Conservation (phyloP, 2,329 filamentous ascomycete species). For the Chrysoporthe cubensis region DNA sequence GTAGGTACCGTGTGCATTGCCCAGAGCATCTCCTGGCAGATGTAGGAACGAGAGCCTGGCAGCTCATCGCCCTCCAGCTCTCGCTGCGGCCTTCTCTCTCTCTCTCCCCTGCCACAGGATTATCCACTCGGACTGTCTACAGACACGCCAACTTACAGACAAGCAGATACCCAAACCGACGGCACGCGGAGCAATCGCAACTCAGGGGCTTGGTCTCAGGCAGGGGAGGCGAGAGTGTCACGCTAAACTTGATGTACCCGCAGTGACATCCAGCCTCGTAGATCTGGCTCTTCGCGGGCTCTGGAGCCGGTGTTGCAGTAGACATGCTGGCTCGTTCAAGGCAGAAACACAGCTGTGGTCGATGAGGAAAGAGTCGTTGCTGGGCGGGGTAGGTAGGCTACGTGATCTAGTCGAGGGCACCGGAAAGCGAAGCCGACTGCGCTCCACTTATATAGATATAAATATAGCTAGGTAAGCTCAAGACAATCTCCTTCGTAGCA, state of each 20-base stretch:
- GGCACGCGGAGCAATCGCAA: slow-evolving; percentile 60
- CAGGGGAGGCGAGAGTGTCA: slow-evolving; percentile 53
- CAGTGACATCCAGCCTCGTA: slow-evolving; percentile 59
- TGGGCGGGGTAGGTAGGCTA: too few relatives aligned
- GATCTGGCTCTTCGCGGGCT: slow-evolving; percentile 37
- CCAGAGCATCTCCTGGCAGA: neutral
- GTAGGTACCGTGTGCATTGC: neutral
- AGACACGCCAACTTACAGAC: slow-evolving; percentile 43
- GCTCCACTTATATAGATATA: neutral
- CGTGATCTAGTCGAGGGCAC: neutral
- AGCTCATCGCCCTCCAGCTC: neutral
- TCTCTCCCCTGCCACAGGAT: neutral
- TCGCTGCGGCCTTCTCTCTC: neutral
- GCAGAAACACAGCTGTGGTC: slow-evolving; percentile 24
- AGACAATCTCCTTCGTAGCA: neutral
- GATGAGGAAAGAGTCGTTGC: neutral
- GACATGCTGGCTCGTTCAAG: slow-evolving; percentile 23
- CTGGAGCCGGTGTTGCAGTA: slow-evolving; percentile 6
- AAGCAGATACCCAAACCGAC: slow-evolving; percentile 54
- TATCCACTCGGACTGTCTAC: neutral
- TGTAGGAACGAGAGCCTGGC: too few relatives aligned
- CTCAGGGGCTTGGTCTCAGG: slow-evolving; percentile 48
- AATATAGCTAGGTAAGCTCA: neutral
- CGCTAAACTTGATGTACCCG: slow-evolving; percentile 52
- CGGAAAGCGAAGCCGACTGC: too few relatives aligned